Evolutionary conservation across 495 filamentous ascomycete genomes (phyloP), one percentile per base, ranked within the genome.

Genomic region (Pseudoneurospora amorphoporcata): DNA sequence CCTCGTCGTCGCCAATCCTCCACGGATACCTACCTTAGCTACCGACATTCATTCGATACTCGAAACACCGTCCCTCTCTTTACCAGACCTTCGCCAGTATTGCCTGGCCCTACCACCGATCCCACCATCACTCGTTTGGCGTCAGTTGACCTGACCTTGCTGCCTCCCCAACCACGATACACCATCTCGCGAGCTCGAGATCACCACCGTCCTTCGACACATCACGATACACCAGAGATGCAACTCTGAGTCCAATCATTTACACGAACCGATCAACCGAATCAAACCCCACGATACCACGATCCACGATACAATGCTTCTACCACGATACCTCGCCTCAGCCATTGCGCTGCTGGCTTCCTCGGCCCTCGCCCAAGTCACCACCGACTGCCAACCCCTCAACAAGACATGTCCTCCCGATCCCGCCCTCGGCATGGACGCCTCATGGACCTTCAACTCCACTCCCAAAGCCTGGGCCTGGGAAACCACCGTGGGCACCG

Each of bases 371-470:
- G 90, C 87, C 39, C 90, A 92, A 76, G 89, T 90, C 39, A 88
- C 75, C 65, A 92, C 91, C 14, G 76, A 82, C 35, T 96, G 93
- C 85, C 86, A 92, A 75, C 92, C 85, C 45, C 84, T 86, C 71
- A 86, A 93, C 71, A 81, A 81, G 69, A 83, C 85, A 3, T 94
- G 92, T 78, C 84, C 89, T 9, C 77, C 88, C 39, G 83, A 94
- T 78, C 85, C 86, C 14, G 93, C 90, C 70, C 82, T 95, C 61
- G 84, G 85, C 65, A 85, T 85, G 68, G 82, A 80, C 70, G 76
- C 80, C 74, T 87, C 86, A 79, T 86, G 81, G 74, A 84, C 88
- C 76, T 90, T 94, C 82, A 94, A 94, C 83, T 87, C 86, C 19
- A 83, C 86, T 4, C 88, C 88, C 1, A 84, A 84, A 3, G 78